Evolutionary conservation across 2,329 filamentous ascomycete species (phyloP), one percentile per base, ranked within the genome.

Genomic region (Hymenoscyphus albidus): DNA sequence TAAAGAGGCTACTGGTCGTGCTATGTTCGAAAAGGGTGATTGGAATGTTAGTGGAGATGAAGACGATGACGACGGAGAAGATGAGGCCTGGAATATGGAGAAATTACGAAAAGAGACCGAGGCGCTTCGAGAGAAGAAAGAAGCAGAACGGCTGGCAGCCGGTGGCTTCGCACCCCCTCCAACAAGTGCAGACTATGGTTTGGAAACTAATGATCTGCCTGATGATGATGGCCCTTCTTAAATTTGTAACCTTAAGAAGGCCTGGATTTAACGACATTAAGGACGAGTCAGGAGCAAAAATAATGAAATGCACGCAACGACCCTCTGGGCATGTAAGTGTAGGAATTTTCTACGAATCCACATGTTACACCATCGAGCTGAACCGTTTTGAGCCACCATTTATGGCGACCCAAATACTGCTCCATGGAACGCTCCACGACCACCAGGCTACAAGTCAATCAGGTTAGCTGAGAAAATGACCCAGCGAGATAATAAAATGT

Each of bases 11-110:
- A 99, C 95, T 22, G 95, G 95, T 74, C 88, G 93, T 80, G 92
- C 93, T 7, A 83, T 99, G 79, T 99, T 99, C 77, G 95, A 99
- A 80, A 95, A 93, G 77, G 95, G 95, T 73, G 93, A 96, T 77
- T 99, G 94, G 94, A 84, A 84, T 3, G 83, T 84, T 14, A 86
- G 86, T 18, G 88, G 87, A 12, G 87, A 87, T 14, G 79, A 77
- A 12, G 78, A 80, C 16, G 77, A 76, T 39, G 80, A 81, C 54
- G 84, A 85, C 5, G 77, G 74, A 18, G 76, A 80, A 57, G 80
- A 81, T 58, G 79, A 80, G 66, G 78, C 80, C 5, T 97, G 88
- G 87, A 96, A 97, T 74, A 78, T 97, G 72, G 88, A 92, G 72
- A 92, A 88, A 66, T 79, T 98, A 76, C 85, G 95, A 65, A 82